Evolutionary conservation across 2,329 filamentous ascomycete genomes (phyloP).

Genomic region (Parasarocladium wereldwijsianum): DNA sequence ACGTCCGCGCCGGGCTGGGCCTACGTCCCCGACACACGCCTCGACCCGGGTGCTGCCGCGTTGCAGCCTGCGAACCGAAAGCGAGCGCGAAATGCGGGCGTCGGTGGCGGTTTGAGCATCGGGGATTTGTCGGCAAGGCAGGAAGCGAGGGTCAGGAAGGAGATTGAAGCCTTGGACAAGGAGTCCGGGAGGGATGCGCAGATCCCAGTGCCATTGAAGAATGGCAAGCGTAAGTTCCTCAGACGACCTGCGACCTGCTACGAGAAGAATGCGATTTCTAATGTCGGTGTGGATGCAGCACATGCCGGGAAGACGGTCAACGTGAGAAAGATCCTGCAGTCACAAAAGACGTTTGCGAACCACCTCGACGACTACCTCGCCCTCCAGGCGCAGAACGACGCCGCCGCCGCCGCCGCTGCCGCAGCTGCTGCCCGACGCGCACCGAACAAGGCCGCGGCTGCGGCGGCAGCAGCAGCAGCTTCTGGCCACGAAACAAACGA

Average conservation of each 20-base stretch:
- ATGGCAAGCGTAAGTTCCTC: constrained; percentile 2
- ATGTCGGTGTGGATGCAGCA: constrained; percentile 14
- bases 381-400: constrained; percentile 30
- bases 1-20: constrained; percentile 75
- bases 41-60: constrained; percentile 37
- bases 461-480: neutral
- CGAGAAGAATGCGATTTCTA: neutral
- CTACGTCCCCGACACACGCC: constrained; percentile 66
- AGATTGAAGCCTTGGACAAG: constrained; percentile 67
- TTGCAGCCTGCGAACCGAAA: constrained; percentile 47
- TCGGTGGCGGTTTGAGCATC: constrained; percentile 25
- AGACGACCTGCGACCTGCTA: no score
- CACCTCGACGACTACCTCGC: constrained; percentile 70
- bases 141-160: constrained; percentile 65
- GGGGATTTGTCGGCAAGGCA: constrained; percentile 68
- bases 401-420: constrained; percentile 18
- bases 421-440: constrained; percentile 15
- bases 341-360: constrained; percentile 72
- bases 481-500: no score
- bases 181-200: constrained; percentile 61
- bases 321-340: constrained; percentile 63
- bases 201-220: constrained; percentile 51
- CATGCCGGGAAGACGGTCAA: constrained; percentile 49
- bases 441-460: constrained; percentile 8
- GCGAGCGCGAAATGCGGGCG: constrained; percentile 47